Base-by-base conservation (phyloP, 2,329 filamentous ascomycete genomes). In the Acephala macrosclerotiorum region DNA sequence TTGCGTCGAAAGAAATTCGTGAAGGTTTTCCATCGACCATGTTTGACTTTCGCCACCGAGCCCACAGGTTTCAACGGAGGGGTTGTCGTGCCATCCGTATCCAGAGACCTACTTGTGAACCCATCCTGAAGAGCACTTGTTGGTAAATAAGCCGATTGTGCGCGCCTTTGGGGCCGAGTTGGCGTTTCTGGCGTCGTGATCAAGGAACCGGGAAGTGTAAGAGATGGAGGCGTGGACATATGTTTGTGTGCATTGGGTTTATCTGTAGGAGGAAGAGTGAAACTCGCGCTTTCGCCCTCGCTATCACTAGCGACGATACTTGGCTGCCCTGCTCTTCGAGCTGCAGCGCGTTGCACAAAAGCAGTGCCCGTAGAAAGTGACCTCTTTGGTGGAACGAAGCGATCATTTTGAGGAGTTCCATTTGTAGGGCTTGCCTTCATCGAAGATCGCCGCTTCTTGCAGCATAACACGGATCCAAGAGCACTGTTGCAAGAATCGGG, bases 351-450 rank as follows among this genome's bases (percentile, higher is more conserved):
- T 63, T 82, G 79, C 75, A 84, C 79, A 60, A 81, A 84, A 4
- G 81, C 80, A 1, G 80, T 79, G 0, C 83, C 83, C 0, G 80
- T 81, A 49, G 82, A 85, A 3, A 81, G 80, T 1, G 82, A 77
- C 26, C 82, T 77, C 36, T 77, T 79, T 26, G 81, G 80, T 8
- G 60, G 14, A n/a, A 61, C 25, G 12, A n/a, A 51, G 22, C 57
- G 47, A 26, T 74, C 73, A 5, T 59, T 29, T 22, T 64, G 70
- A 36, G 70, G 64, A 8, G 67, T 26, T 9, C 53, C 53, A 49
- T 40, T 68, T 29, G 59, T 49, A 11, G 74, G 66, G 57, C 67
- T 72, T 29, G 59, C 67, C 60, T 58, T 68, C 1, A 36, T 53
- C 59, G 66, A 71, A 25, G 57, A 53, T 18, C 71, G 69, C 3